Evolutionary conservation across 331 rosid genomes (phyloP).

Genomic region (Malus hybrid): DNA sequence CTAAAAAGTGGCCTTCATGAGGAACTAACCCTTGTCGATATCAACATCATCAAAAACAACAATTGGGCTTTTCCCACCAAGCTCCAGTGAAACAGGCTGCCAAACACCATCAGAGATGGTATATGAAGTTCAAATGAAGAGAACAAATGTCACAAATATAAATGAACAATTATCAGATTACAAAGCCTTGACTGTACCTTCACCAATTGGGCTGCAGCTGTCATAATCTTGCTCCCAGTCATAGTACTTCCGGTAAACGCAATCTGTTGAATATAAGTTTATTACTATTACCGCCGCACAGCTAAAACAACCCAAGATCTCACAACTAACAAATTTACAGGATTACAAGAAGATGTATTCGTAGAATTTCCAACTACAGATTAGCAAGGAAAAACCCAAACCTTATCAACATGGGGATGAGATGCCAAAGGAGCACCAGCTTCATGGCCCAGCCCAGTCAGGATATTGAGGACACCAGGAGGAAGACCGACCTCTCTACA

Average conservation of each 20-base stretch:
- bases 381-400: conserved; percentile 7
- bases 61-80: too few relatives aligned
- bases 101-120: conserved; percentile 16
- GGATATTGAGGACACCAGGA: conserved; percentile 55
- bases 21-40: too few relatives aligned
- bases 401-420: conserved; percentile 96
- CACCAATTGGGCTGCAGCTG: conserved; percentile 77
- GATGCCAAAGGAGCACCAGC: conserved; percentile 96
- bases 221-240: conserved; percentile 90
- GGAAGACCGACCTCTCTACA: conserved; percentile 35
- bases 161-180: conserved; percentile 2
- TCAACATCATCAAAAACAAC: too few relatives aligned
- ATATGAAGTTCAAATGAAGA: conserved; percentile 8
- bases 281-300: background rate
- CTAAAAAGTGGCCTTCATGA: background rate
- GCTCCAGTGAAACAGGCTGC: conserved; percentile 39
- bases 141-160: background rate
- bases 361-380: conserved; percentile 3
- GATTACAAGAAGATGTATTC: background rate
- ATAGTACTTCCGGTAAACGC: conserved; percentile 92
- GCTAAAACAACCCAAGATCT: conserved; percentile 7
- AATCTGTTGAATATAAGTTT: conserved; percentile 39
- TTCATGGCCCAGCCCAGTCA: conserved; percentile 87
- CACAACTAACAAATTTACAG: background rate
- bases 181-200: conserved; percentile 45